Evolutionary conservation across 371 early-diverging fungal species (phyloP), one percentile per base, ranked within the genome.

Genomic region (Apophysomyces ossiformis): DNA sequence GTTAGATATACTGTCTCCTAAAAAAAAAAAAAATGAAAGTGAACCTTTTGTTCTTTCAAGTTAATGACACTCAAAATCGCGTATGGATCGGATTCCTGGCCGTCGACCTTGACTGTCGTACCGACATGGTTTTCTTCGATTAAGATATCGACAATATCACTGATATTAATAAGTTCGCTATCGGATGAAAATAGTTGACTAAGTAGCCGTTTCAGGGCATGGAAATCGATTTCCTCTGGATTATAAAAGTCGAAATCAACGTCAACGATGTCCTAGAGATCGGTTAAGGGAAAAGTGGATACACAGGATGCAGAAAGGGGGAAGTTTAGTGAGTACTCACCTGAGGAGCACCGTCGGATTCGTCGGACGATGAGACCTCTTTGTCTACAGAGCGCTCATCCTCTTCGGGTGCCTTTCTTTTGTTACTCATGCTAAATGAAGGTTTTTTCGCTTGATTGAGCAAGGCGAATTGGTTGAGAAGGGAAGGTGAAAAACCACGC

Each of bases 171-270:
- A 32, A 85, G 71, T 39, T 92, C 93, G 7, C 90, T 81, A 75
- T 98, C 96, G 57, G 89, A 84, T 18, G 89, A 89, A 63, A 97
- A 95, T 9, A 90, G 76, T 61, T 92, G 92, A 21, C 68, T 74
- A 12, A 97, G 66, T 8, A 99, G 85, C 36, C 89, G 88, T 75
- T 98, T 98, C 63, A 97, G 77, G 11, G 95, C 93, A 69, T 96
- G 97, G 69, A 90, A 99, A 80, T 99, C 99, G 21, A 87, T 85
- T 57, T 89, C 87, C 63, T 90, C 87, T 16, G 94, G 93, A 62
- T 94, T 94, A 79, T 91, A 95, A 73, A 98, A 99, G 71, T 97
- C 98, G 73, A 98, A 97, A 68, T 96, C 96, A 12, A 98, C 95
- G 65, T 97, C 88, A 36, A 98, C 88, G 44, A 90, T 87, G 50